These are phyloP conservation scores for Mortierella antarctica DNA, from an alignment of 192 early-diverging fungal genomes.

Conservation along the genomic window DNA sequence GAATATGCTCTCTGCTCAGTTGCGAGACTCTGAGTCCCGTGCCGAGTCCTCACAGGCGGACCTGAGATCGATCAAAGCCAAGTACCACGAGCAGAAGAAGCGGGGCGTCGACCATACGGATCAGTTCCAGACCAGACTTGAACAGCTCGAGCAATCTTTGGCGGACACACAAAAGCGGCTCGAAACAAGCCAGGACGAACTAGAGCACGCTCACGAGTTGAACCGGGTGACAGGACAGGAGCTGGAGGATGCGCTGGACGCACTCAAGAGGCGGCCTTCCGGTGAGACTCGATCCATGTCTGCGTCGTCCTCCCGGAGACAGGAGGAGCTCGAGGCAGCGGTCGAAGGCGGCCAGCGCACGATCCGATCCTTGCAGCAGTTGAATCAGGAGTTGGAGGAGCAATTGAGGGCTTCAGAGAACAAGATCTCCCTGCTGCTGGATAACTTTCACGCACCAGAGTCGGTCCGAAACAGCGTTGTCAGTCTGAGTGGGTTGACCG, in stretches of 20 bases:
- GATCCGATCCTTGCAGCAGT: slow-evolving; percentile 16
- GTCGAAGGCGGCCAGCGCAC: slow-evolving; percentile 31
- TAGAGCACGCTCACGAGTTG: slow-evolving; percentile 42
- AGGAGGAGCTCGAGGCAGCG: slow-evolving; percentile 20
- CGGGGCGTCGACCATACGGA: not conserved
- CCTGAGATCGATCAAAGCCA: slow-evolving; percentile 2
- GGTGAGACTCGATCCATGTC: not conserved
- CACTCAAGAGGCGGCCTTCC: slow-evolving; percentile 13
- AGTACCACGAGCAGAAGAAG: slow-evolving; percentile 15
- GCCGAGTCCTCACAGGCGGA: slow-evolving; percentile 3
- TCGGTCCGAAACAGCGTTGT: slow-evolving; percentile 41
- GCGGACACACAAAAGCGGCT: slow-evolving; percentile 12
- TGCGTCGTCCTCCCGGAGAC: not conserved
- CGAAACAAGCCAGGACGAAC: slow-evolving; percentile 20
- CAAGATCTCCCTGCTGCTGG: slow-evolving; percentile 45
- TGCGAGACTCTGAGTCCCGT: not conserved
- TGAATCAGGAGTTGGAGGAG: slow-evolving; percentile 46
- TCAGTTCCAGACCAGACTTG: not conserved
- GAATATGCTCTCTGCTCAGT: slow-evolving; percentile 4
- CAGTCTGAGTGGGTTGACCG: slow-evolving; percentile 15
- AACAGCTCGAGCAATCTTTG: slow-evolving; percentile 22
- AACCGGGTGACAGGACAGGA: slow-evolving; percentile 44
- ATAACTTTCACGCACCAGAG: slow-evolving; percentile 36
- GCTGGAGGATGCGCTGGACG: slow-evolving; percentile 38
- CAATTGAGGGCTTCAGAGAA: slow-evolving; percentile 44